Percentiles rank a stretch among this genome's conserved stretches.
These are phyloP conservation scores for Flaveria trinervia DNA, from an alignment of 129 eudicot genomes.

Conservation along the genomic window DNA sequence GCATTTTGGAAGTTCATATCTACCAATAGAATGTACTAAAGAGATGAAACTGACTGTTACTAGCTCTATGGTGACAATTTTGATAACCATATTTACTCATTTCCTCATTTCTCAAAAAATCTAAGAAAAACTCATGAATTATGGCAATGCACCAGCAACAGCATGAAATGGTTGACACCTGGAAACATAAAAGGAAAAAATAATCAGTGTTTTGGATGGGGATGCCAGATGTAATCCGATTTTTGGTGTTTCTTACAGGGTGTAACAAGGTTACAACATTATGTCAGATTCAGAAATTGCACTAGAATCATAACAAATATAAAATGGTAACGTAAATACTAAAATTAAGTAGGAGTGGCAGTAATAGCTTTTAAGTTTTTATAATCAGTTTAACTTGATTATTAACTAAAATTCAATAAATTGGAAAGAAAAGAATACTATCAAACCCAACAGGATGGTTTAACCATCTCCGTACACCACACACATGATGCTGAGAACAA, in stretches of 20 bases:
- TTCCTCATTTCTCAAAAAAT: neutral
- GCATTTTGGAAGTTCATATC: constrained; percentile 2
- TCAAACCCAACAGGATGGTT: neutral
- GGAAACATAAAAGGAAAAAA: neutral
- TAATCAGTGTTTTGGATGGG: too few species aligned
- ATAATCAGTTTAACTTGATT: neutral
- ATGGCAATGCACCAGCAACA: neutral
- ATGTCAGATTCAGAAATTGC: too few species aligned
- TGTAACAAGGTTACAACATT: too few species aligned
- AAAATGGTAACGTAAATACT: too few species aligned
- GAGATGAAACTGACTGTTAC: neutral
- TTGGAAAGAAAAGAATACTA: too few species aligned
- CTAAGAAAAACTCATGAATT: neutral
- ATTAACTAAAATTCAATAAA: neutral
- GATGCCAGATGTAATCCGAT: too few species aligned
- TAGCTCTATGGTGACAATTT: constrained; percentile 12
- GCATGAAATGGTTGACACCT: constrained; percentile 6
- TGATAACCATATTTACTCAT: constrained; percentile 17
- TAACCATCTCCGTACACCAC: neutral
- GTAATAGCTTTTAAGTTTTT: too few species aligned
- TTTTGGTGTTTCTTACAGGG: too few species aligned
- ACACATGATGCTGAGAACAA: neutral
- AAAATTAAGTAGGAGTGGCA: too few species aligned
- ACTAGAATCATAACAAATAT: too few species aligned
- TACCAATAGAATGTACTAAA: constrained; percentile 14